Base-by-base conservation (phyloP, 257 asterid genomes). In the Ilex asprella region DNA sequence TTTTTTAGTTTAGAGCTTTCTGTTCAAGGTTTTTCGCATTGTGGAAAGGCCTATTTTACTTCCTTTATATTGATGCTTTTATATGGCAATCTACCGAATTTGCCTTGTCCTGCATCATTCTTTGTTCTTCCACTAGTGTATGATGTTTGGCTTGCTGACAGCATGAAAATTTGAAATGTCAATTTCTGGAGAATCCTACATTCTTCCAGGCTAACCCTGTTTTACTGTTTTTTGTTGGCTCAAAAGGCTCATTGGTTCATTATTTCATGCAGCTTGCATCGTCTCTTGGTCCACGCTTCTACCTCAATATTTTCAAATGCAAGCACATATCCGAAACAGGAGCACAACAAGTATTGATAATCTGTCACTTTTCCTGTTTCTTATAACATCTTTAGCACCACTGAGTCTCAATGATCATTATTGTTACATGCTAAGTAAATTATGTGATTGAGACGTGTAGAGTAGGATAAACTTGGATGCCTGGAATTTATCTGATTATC, bases 301-400 rank as follows among this genome's bases (percentile, higher is more conserved):
- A 81, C 76, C 82, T 79, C 74, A 91, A 91, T 76, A 84, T 91
- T 67, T 91, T 88, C 88, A 91, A 84, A 76, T 91, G 98, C 95
- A 91, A 91, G 89, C 98, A 88, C 39, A 88, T 91, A 78, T 88
- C 98, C 55, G 96, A 91, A 78, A 91, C 98, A 47, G 96, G 98
- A 72, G 95, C 98, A 60, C 98, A 91, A 61, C 98, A 91, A 76
- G 96, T 86, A 86, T 32, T 61, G 59, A 60, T 59, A 44, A 55
- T 65, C 67, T 60, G 50, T 41, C 35, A 35, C 57, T 12, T 29
- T 32, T 46, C 35, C 11, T 13, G 30, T 43, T 31, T 30, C 30
- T 67, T 41, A 30, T 50, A 14, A 63, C 41, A 39, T 30, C 44
- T 68, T 53, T 52, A 56, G 49, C 29, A 21, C 55, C 49, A 52